phyloP scores from a whole-genome alignment of 768 basidiomycete species.

The Tephrocybe sp. region DNA sequence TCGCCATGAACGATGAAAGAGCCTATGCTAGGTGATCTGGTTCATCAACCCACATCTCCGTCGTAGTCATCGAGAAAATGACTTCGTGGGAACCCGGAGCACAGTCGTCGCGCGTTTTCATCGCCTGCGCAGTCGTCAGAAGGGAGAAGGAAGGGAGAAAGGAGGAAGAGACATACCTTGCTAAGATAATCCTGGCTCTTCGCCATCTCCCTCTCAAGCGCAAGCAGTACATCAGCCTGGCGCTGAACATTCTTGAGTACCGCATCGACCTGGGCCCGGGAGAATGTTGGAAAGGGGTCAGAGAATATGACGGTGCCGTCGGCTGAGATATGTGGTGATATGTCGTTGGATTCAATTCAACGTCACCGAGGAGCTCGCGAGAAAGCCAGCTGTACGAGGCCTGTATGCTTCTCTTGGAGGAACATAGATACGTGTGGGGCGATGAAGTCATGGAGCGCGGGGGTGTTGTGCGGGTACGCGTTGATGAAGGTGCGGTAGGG shows the following conservation, averaged over 20 bases:
- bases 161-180: background rate
- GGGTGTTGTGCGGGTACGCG: conserved; percentile 60
- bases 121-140: background rate
- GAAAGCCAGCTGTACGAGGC: conserved; percentile 67
- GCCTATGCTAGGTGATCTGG: too few species aligned
- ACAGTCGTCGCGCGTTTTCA: background rate
- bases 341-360: conserved; percentile 72
- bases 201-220: background rate
- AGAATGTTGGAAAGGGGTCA: conserved; percentile 57
- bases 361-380: conserved; percentile 72
- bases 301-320: conserved; percentile 76
- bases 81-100: too few species aligned
- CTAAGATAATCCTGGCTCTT: background rate
- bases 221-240: background rate
- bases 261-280: conserved; percentile 15
- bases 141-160: background rate
- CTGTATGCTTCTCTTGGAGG: conserved; percentile 67
- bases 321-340: conserved; percentile 66
- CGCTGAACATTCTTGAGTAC: background rate
- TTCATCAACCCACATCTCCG: too few species aligned
- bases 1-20: too few species aligned
- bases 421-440: conserved; percentile 60
- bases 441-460: conserved; percentile 42
- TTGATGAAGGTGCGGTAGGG: conserved; percentile 65
- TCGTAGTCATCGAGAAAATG: too few species aligned